Conservation (phyloP, 768 basidiomycete species). For the Leccinum subtestaceum region DNA sequence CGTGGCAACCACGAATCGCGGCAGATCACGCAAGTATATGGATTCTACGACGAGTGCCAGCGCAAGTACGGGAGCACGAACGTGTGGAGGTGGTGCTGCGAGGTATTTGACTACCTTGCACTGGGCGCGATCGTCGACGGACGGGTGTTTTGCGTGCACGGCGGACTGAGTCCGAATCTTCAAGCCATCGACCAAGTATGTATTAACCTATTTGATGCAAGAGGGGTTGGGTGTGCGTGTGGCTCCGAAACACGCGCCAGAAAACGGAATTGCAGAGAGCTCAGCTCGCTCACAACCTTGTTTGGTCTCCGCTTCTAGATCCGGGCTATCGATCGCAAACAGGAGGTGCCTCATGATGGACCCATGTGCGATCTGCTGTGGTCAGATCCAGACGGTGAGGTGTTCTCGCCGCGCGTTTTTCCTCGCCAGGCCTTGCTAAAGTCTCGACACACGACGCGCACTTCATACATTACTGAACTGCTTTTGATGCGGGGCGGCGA, state of each 20-base stretch:
- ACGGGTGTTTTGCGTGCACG: constrained; percentile 95
- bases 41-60: constrained; percentile 95
- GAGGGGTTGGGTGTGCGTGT: constrained; percentile 1
- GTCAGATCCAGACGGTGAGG: constrained; percentile 94
- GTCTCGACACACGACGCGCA: not conserved
- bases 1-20: constrained; percentile 97
- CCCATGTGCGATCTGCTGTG: constrained; percentile 99
- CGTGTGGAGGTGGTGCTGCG: constrained; percentile 98
- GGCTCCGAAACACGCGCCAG: constrained; percentile 18
- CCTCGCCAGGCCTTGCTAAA: constrained; percentile 12
- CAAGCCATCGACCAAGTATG: constrained; percentile 85
- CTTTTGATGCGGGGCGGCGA: not conserved
- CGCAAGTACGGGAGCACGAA: constrained; percentile 91
- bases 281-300: constrained; percentile 23
- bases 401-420: constrained; percentile 7
- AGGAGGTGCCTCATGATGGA: constrained; percentile 97
- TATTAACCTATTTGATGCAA: constrained; percentile 10
- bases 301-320: constrained; percentile 52
- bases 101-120: constrained; percentile 96
- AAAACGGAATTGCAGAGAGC: not conserved
- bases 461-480: not conserved
- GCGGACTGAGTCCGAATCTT: constrained; percentile 88
- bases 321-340: constrained; percentile 90
- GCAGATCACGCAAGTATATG: constrained; percentile 95
- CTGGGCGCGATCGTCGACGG: constrained; percentile 97